phyloP scores from a whole-genome alignment of 306 rosid species.

The Prosopis cineraria region DNA sequence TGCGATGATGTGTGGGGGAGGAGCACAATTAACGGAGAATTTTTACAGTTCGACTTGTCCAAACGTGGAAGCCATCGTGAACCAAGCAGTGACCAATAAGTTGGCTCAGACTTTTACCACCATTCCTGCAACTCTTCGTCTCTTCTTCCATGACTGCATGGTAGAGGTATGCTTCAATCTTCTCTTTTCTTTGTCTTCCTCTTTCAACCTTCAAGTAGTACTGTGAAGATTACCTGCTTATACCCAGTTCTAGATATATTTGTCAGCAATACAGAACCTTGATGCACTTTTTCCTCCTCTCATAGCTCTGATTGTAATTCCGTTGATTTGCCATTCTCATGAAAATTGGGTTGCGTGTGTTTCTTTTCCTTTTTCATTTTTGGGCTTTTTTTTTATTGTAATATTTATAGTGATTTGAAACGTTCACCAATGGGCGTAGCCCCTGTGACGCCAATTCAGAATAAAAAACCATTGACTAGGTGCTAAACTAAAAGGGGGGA shows the following conservation, averaged over 20 bases:
- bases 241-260: neutral
- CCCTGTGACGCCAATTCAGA: neutral
- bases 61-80: constrained; percentile 65
- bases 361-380: neutral
- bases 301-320: neutral
- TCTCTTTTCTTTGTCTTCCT: neutral
- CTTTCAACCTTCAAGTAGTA: no score
- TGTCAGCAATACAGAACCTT: neutral
- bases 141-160: constrained; percentile 86
- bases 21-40: constrained; percentile 54
- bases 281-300: neutral
- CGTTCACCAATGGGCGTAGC: neutral
- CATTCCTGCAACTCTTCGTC: constrained; percentile 71
- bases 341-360: constrained; percentile 5
- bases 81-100: constrained; percentile 65
- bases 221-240: no score
- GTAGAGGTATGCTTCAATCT: constrained; percentile 55
- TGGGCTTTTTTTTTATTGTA: neutral
- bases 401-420: neutral
- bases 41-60: constrained; percentile 68
- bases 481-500: no score
- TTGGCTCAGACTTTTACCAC: constrained; percentile 55
- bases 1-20: constrained; percentile 28
- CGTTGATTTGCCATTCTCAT: neutral
- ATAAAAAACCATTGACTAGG: constrained; percentile 14